Evolutionary conservation across 108 stramenopile genomes (phyloP).

Genomic region (Nitzschia palea): DNA sequence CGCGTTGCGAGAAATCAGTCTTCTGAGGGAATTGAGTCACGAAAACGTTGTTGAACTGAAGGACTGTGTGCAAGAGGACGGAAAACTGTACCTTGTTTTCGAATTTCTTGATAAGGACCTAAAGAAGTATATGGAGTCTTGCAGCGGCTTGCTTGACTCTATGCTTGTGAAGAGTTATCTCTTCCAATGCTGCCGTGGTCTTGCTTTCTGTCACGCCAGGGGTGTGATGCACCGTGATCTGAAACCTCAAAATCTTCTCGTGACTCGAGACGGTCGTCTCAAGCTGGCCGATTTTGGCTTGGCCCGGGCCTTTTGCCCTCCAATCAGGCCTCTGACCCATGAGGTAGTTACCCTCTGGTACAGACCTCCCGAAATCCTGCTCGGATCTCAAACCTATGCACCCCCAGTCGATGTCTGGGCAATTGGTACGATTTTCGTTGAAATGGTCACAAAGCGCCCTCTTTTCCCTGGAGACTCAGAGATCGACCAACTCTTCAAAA

Average conservation of each 20-base stretch:
- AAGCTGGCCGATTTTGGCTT: constrained; percentile 99
- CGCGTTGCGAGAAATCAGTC: constrained; percentile 94
- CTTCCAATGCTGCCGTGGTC: constrained; percentile 84
- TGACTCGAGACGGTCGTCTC: constrained; percentile 87
- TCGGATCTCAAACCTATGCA: constrained; percentile 90
- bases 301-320: constrained; percentile 95
- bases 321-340: constrained; percentile 89
- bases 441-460: constrained; percentile 96
- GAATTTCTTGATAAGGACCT: constrained; percentile 97
- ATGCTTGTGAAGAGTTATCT: constrained; percentile 85
- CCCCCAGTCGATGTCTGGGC: constrained; percentile 96
- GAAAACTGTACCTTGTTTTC: constrained; percentile 96
- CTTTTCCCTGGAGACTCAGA: constrained; percentile 98
- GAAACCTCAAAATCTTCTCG: constrained; percentile 99
- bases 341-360: constrained; percentile 99
- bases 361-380: constrained; percentile 95
- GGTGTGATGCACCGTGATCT: constrained; percentile 98
- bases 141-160: constrained; percentile 70
- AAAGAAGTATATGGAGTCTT: constrained; percentile 94
- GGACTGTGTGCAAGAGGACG: constrained; percentile 82
- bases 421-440: constrained; percentile 96
- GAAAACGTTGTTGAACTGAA: constrained; percentile 94
- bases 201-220: constrained; percentile 95
- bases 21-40: constrained; percentile 93
- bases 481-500: constrained; percentile 97